Evolutionary conservation across 2,329 filamentous ascomycete species (phyloP).

Genomic region (Pseudocercospora cruenta): DNA sequence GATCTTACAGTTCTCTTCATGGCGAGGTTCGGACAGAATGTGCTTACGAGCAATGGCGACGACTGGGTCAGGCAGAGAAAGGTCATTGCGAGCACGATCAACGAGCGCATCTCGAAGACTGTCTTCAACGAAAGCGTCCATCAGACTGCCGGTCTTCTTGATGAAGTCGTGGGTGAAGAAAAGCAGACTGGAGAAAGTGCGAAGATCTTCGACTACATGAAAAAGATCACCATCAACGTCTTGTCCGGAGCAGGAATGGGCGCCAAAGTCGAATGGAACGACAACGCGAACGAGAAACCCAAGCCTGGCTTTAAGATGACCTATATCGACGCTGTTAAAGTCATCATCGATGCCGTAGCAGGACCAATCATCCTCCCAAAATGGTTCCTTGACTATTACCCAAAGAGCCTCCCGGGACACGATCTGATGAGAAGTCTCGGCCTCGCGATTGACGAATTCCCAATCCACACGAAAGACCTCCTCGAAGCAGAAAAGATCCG

Average conservation of each 20-base stretch:
- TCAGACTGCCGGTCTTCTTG: constrained; percentile 35
- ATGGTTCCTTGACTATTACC: constrained; percentile 33
- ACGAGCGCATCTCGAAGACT: constrained; percentile 39
- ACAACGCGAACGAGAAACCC: constrained; percentile 28
- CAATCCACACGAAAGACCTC: constrained; percentile 29
- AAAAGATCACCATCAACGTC: constrained; percentile 41
- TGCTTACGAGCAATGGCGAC: constrained; percentile 33
- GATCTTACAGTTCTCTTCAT: constrained; percentile 29
- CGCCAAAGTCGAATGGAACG: constrained; percentile 31
- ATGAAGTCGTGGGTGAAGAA: constrained; percentile 24
- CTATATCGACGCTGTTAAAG: constrained; percentile 36
- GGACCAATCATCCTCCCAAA: constrained; percentile 34
- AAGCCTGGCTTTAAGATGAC: constrained; percentile 36
- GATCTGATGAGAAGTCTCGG: constrained; percentile 23
- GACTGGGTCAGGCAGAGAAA: constrained; percentile 39
- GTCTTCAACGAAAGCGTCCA: constrained; percentile 37
- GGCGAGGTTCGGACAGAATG: constrained; percentile 33
- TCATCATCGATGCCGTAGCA: constrained; percentile 29
- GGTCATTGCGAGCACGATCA: constrained; percentile 38
- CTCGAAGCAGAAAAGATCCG: constrained; percentile 31
- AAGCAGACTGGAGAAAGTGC: constrained; percentile 22
- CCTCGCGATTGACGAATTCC: constrained; percentile 34
- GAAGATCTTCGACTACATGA: constrained; percentile 39
- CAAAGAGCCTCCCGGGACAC: constrained; percentile 29
- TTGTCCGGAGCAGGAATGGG: constrained; percentile 40